Base-by-base conservation (phyloP, 1,284 basidiomycete genomes). In the Apiotrichum gracile region DNA sequence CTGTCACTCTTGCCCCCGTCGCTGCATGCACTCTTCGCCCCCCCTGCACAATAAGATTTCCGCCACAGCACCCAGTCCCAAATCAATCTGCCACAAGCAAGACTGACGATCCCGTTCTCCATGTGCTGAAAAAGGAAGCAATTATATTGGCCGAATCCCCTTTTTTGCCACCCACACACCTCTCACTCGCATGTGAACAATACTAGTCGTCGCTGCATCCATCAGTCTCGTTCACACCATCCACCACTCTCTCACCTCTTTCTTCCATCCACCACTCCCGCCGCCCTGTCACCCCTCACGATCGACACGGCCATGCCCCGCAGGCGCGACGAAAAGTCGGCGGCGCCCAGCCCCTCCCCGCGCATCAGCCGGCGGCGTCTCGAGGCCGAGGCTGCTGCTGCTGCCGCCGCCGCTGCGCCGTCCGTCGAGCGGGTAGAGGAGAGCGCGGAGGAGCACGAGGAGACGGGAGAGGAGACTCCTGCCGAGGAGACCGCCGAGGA, bases 321-420 rank as follows among this genome's bases (percentile, higher is more conserved):
- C 29, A 51, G 62, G 5, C 47, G 67, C n/a, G 59, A 47, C 42
- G 61, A 55, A 16, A 67, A 68, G 54, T 64, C 67, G 8, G 54
- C 66, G 16, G 67, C 70, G 14, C 68, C 68, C 5, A 61, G 61
- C 26, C 64, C 64, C 19, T 65, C 60, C 3, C 65, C 64, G 19
- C 43, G 43, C 43, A 29, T 47, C 34, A 53, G 57, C 29, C 37
- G 51, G 10, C 40, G 34, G 24, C 42, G 45, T 17, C n/a, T n/a
- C n/a, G n/a, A n/a, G n/a, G 25, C 31, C 42, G 43, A 39, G 24
- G 38, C 49, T 16, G 47, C 44, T 13, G 51, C 39, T 8, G 44
- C 27, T 7, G 38, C 24, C 16, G 31, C 35, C 35, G 37, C 38
- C 24, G 21, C 16, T 41, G 37, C 39, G 40, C 34, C 31, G 38